These are phyloP conservation scores for Colletotrichum zoysiae DNA, from an alignment of 2,329 filamentous ascomycete genomes.

Conservation along the genomic window DNA sequence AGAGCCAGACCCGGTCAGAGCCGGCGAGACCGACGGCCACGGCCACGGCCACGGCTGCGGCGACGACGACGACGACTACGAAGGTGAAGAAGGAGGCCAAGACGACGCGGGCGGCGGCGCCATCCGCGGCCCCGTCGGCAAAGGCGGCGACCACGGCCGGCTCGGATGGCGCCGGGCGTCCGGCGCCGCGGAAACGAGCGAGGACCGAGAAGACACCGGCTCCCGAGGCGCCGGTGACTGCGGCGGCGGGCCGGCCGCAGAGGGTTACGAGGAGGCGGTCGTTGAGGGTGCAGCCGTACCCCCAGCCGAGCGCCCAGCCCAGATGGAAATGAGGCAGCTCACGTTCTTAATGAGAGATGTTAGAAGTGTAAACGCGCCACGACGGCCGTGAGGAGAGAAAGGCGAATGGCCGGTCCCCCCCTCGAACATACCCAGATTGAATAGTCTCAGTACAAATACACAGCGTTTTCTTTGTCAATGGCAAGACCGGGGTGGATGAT, in stretches of 20 bases:
- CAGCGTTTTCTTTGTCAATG: constrained; percentile 11
- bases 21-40: constrained; percentile 11
- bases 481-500: no score
- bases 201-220: constrained; percentile 1
- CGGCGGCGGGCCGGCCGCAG: constrained; percentile 26
- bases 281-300: constrained; percentile 30
- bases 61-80: neutral
- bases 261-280: constrained; percentile 25
- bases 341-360: neutral
- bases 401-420: neutral
- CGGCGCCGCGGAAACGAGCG: constrained; percentile 3
- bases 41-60: no score
- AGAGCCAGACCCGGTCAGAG: constrained; percentile 35
- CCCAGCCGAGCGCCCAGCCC: constrained; percentile 21
- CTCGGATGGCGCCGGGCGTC: constrained; percentile 14
- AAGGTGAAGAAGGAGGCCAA: constrained; percentile 29
- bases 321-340: constrained; percentile 24
- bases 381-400: neutral
- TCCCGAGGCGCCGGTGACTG: neutral
- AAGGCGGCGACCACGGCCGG: neutral
- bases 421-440: constrained; percentile 9
- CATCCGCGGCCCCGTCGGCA: neutral
- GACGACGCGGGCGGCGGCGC: neutral
- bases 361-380: no score
- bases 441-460: constrained; percentile 10